These are phyloP conservation scores for Starmerella floris DNA, from an alignment of 805 yeast genomes.

Conservation along the genomic window DNA sequence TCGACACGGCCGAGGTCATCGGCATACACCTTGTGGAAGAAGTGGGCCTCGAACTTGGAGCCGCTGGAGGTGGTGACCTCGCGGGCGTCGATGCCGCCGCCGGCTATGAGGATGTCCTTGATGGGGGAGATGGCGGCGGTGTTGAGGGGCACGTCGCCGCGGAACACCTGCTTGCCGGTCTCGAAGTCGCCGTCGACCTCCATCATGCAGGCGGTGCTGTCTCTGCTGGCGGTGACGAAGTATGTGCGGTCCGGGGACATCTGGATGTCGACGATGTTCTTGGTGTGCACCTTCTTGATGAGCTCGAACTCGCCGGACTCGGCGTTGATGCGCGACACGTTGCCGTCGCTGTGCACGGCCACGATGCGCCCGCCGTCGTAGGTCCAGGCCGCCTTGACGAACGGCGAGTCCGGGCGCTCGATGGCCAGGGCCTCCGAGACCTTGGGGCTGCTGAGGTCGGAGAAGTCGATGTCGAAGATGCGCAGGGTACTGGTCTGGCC, in stretches of 20 bases:
- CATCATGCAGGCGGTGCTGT: conserved; percentile 64
- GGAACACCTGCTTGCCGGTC: conserved; percentile 50
- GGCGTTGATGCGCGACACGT: conserved; percentile 65
- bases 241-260: conserved; percentile 76
- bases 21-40: conserved; percentile 85
- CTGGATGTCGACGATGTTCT: conserved; percentile 71
- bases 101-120: conserved; percentile 82
- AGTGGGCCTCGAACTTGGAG: conserved; percentile 94
- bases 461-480: conserved; percentile 47
- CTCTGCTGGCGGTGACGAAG: conserved; percentile 86
- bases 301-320: conserved; percentile 55
- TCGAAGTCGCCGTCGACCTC: conserved; percentile 60
- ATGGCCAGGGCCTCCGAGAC: conserved; percentile 35
- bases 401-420: conserved; percentile 21
- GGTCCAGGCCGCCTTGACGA: conserved; percentile 76
- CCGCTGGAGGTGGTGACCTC: conserved; percentile 97
- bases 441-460: conserved; percentile 35
- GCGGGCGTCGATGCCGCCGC: conserved; percentile 99
- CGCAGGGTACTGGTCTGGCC: conserved; percentile 67
- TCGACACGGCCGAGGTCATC: conserved; percentile 94
- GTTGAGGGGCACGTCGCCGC: conserved; percentile 87
- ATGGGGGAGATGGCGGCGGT: conserved; percentile 88
- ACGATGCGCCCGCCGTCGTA: conserved; percentile 59
- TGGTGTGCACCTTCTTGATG: conserved; percentile 56
- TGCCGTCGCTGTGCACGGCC: conserved; percentile 82